A percentile compares a stretch with the other conserved stretches of the same genome.
Evolutionary conservation across 2,329 filamentous ascomycete genomes (phyloP).

Genomic region (Salinomyces thailandicus): DNA sequence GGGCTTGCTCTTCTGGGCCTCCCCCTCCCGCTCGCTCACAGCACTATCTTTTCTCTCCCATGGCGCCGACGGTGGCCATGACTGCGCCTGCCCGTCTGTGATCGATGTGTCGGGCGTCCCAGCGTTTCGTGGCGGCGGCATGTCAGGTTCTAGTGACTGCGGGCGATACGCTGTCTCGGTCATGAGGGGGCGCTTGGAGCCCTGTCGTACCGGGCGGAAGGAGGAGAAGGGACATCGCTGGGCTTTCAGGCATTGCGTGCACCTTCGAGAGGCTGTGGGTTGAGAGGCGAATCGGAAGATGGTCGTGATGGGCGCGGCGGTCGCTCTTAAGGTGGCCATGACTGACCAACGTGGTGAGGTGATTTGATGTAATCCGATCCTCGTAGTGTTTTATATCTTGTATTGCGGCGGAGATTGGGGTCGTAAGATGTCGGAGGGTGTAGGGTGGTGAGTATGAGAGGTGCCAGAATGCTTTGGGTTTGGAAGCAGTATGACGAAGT

Average conservation of each 20-base stretch:
- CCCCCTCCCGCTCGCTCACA: constrained; percentile 47
- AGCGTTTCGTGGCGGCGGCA: constrained; percentile 49
- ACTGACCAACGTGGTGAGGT: too few relatives aligned
- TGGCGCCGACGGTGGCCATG: constrained; percentile 39
- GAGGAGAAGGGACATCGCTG: constrained; percentile 36
- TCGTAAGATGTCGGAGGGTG: too few relatives aligned
- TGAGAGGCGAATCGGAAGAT: constrained; percentile 29
- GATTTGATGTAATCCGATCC: too few relatives aligned
- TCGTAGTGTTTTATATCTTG: too few relatives aligned
- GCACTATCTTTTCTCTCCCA: constrained; percentile 30
- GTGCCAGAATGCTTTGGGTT: too few relatives aligned
- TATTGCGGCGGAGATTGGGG: too few relatives aligned
- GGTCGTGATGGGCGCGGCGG: constrained; percentile 19
- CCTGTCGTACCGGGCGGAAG: constrained; percentile 30
- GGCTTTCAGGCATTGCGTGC: constrained; percentile 33
- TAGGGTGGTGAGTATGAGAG: too few relatives aligned
- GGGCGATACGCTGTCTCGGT: constrained; percentile 56
- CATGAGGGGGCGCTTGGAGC: constrained; percentile 52
- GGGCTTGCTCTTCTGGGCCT: constrained; percentile 55
- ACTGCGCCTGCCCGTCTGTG: constrained; percentile 39
- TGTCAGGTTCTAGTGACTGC: constrained; percentile 45
- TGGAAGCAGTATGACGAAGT: too few relatives aligned
- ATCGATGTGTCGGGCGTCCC: constrained; percentile 53
- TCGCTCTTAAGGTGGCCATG: constrained; percentile 23
- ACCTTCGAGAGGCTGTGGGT: constrained; percentile 22